Evolutionary conservation across 2,329 filamentous ascomycete species (phyloP).

Genomic region (Xylariales sp.): DNA sequence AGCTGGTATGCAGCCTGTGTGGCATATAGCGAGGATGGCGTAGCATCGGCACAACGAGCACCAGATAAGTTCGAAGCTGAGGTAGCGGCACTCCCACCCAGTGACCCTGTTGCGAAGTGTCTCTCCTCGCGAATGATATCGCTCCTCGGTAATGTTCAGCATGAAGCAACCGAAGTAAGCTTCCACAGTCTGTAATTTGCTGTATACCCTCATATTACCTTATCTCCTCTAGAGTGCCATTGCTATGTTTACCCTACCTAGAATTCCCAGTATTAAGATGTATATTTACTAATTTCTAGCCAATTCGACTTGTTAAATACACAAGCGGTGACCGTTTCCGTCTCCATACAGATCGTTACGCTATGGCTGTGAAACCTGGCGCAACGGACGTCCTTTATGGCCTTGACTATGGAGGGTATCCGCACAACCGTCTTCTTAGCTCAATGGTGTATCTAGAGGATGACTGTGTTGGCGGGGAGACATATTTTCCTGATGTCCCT

Average conservation of each 20-base stretch:
- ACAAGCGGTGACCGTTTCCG: conserved; percentile 10
- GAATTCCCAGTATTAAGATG: too few relatives aligned
- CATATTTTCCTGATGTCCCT: conserved; percentile 12
- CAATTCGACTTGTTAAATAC: conserved; percentile 13
- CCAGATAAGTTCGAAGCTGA: not conserved
- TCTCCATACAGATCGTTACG: conserved; percentile 11
- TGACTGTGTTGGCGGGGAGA: conserved; percentile 11
- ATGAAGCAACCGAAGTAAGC: not conserved
- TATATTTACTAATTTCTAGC: too few relatives aligned
- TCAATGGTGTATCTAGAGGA: conserved; percentile 13
- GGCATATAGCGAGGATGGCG: not conserved
- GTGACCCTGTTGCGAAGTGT: not conserved
- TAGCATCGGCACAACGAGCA: not conserved
- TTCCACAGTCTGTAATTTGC: too few relatives aligned
- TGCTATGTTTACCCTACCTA: too few relatives aligned
- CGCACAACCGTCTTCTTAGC: conserved; percentile 10
- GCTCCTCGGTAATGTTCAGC: not conserved
- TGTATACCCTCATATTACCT: too few relatives aligned
- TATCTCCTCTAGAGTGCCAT: too few relatives aligned
- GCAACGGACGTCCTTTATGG: conserved; percentile 1
- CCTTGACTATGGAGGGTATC: conserved; percentile 1
- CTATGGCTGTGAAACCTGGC: conserved; percentile 3
- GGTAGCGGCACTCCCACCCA: not conserved
- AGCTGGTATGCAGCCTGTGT: not conserved
- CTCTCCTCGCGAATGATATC: not conserved